A percentile compares a stretch with the other conserved stretches of the same genome.
These are phyloP conservation scores for Aspergillus sp. DNA, from an alignment of 2,329 filamentous ascomycete genomes.

Conservation along the genomic window DNA sequence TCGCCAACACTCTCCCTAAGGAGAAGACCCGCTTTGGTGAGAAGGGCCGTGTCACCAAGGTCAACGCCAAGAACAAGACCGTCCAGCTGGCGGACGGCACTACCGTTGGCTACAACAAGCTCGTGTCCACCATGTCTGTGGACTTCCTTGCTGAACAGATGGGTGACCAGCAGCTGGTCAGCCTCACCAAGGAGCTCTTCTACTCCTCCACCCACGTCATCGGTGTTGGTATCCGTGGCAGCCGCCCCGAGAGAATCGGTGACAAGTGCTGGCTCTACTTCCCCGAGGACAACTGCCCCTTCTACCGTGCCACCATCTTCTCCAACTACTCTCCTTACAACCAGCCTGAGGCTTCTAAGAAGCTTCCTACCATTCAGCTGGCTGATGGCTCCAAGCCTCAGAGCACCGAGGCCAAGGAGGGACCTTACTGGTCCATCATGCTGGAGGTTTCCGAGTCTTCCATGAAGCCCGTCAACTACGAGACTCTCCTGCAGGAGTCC, in stretches of 20 bases:
- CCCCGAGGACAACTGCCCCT: conserved; percentile 97
- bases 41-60: conserved; percentile 76
- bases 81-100: conserved; percentile 81
- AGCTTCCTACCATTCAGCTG: conserved; percentile 81
- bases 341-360: conserved; percentile 77
- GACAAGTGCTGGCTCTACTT: conserved; percentile 99
- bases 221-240: conserved; percentile 89
- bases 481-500: conserved; percentile 80
- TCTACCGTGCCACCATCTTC: conserved; percentile 99
- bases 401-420: conserved; percentile 71
- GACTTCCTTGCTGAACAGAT: conserved; percentile 85
- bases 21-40: conserved; percentile 90
- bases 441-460: conserved; percentile 93
- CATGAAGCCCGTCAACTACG: conserved; percentile 89
- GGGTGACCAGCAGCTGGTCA: conserved; percentile 79
- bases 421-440: conserved; percentile 99
- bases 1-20: conserved; percentile 86
- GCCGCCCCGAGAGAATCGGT: conserved; percentile 89
- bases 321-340: conserved; percentile 99
- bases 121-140: conserved; percentile 94
- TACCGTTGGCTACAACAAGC: conserved; percentile 84
- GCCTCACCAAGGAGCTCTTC: conserved; percentile 84
- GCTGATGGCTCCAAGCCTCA: conserved; percentile 80
- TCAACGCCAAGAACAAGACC: conserved; percentile 80
- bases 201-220: conserved; percentile 98